phyloP scores from a whole-genome alignment of 1,284 basidiomycete species.

The Boletus semigastroideus region DNA sequence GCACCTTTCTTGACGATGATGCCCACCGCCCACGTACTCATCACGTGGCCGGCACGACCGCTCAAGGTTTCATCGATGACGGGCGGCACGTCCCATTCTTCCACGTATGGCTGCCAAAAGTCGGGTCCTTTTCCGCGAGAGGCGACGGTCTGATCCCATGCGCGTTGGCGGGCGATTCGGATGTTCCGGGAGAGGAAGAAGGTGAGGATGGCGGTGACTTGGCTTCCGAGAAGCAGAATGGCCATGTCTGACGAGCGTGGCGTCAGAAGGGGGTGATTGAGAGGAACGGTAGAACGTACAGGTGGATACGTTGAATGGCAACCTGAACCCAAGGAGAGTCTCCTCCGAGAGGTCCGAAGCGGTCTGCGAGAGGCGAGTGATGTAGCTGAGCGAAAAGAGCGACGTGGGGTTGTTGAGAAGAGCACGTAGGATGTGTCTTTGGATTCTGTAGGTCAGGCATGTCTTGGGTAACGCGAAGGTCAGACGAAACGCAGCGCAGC shows the following conservation, averaged over 20 bases:
- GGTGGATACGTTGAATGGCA: constrained; percentile 63
- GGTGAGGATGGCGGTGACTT: constrained; percentile 69
- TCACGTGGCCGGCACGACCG: constrained; percentile 40
- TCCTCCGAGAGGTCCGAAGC: constrained; percentile 63
- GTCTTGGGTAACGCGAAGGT: constrained; percentile 40
- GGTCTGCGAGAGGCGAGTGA: constrained; percentile 15
- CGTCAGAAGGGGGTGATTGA: neutral
- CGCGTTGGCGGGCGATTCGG: constrained; percentile 71
- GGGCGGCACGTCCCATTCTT: constrained; percentile 82
- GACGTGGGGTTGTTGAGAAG: constrained; percentile 61
- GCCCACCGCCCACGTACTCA: constrained; percentile 49
- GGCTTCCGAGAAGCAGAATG: constrained; percentile 67
- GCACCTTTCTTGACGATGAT: constrained; percentile 51
- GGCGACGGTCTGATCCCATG: constrained; percentile 76
- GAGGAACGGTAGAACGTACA: constrained; percentile 42
- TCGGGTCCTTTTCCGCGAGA: constrained; percentile 76
- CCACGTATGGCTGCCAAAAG: constrained; percentile 86
- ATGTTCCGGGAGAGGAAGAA: constrained; percentile 84
- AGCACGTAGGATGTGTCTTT: constrained; percentile 58
- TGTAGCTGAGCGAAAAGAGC: constrained; percentile 11
- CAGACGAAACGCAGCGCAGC: neutral
- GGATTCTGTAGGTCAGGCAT: constrained; percentile 61
- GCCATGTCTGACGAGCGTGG: constrained; percentile 59
- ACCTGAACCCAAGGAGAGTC: constrained; percentile 58
- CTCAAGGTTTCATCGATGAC: constrained; percentile 33